Evolutionary conservation across 129 eudicot genomes (phyloP), one percentile per base, ranked within the genome.

Genomic region (Lactuca saligna): DNA sequence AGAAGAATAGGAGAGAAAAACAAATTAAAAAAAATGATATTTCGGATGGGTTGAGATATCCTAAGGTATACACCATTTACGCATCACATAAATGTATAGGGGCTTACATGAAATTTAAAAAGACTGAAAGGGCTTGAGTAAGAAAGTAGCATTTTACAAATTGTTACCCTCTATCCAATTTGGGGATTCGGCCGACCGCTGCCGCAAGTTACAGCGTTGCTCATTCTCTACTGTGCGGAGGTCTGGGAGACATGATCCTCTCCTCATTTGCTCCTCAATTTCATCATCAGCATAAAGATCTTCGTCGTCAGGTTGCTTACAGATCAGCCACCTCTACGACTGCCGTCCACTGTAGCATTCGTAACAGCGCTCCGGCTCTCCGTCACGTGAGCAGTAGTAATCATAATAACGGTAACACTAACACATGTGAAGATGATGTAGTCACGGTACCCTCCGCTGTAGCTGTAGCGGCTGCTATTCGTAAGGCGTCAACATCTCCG

Each of bases 401-500:
- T 20, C 61, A 74, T 4, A 11, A 34, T 31, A 48, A 65, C 7
- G 49, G 58, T 66, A 65, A 54, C 7, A 73, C 61, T 20, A 35
- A 54, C 12, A 69, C 73, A 15, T 25, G 54, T 35, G 54, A 57
- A 29, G 77, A 72, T 61, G 74, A 70, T 16, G 87, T 37, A 7
- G 83, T 31, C 7, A 79, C 79, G 86, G 83, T 71, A 14, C 50
- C 96, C 0, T 92, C 95, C 6, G 98, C 98, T 15, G 51, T 84
- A 12, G 96, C 98, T 3, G 71, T 92, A 11, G 91, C 91, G 12
- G 74, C 91, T 4, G 86, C 91, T 4, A 86, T 92, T 5, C 85
- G 95, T 41, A 82, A 80, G 68, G 91, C 87, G 17, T 92, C 98
- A 3, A 84, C 90, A 13, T 86, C 98, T 14, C 95, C 98, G 56